These are phyloP conservation scores for Lolium perenne DNA, from an alignment of 176 grass and related monocot genomes.

Conservation along the genomic window DNA sequence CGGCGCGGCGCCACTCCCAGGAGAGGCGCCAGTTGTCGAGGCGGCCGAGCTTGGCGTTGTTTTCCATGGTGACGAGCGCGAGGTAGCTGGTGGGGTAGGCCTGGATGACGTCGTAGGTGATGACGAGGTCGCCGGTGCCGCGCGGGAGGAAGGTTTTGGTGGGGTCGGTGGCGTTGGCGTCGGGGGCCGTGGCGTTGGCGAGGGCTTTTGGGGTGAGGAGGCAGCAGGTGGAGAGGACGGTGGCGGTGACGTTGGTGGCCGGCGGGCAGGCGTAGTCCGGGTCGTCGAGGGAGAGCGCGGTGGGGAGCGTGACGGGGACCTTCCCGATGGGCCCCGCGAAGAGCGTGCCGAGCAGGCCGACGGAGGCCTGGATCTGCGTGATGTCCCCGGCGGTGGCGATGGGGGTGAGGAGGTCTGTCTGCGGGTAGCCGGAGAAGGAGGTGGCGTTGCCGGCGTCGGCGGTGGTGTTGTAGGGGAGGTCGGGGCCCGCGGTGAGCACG, in stretches of 20 bases:
- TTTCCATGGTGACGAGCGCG: slow-evolving; percentile 82
- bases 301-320: slow-evolving; percentile 65
- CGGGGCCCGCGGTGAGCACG: slow-evolving; percentile 69
- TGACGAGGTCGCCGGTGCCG: slow-evolving; percentile 76
- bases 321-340: slow-evolving; percentile 52
- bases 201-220: slow-evolving; percentile 64
- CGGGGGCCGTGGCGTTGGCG: slow-evolving; percentile 53
- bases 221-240: slow-evolving; percentile 62
- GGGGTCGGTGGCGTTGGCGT: slow-evolving; percentile 51
- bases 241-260: slow-evolving; percentile 17
- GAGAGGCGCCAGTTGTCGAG: slow-evolving; percentile 87
- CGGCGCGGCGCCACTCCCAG: slow-evolving; percentile 78
- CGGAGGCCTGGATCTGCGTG: slow-evolving; percentile 51
- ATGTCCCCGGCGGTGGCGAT: slow-evolving; percentile 73
- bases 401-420: slow-evolving; percentile 78
- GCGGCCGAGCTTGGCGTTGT: slow-evolving; percentile 79
- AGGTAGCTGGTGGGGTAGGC: slow-evolving; percentile 73
- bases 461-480: slow-evolving; percentile 80
- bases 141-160: slow-evolving; percentile 64
- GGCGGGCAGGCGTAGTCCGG: slow-evolving; percentile 62
- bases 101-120: slow-evolving; percentile 84
- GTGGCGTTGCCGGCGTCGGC: slow-evolving; percentile 68
- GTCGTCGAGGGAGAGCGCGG: slow-evolving; percentile 55
- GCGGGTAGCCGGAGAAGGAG: slow-evolving; percentile 82
- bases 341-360: slow-evolving; percentile 75